Conservation (phyloP, 768 basidiomycete genomes). For the Xanthoconium stramineum region DNA sequence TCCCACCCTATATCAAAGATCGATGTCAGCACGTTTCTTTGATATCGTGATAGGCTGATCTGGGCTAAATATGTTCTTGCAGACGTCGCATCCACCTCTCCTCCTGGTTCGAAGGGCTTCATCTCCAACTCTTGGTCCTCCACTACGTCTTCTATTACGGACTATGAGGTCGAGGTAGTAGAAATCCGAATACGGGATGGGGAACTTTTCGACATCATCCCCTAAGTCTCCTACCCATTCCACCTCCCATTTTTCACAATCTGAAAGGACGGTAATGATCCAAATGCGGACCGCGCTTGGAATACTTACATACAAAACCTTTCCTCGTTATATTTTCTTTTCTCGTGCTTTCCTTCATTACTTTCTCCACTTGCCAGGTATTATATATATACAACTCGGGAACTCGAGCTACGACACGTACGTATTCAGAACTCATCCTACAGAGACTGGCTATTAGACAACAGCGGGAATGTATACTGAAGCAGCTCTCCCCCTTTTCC, state of each 20-base stretch:
- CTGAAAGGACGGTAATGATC: slow-evolving; percentile 13
- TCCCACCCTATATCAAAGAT: slow-evolving; percentile 88
- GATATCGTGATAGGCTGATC: slow-evolving; percentile 11
- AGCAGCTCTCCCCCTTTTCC: neutral
- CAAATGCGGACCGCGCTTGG: slow-evolving; percentile 10
- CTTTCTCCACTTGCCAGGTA: neutral
- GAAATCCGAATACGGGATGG: slow-evolving; percentile 82
- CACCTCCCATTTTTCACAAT: neutral
- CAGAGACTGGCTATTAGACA: slow-evolving; percentile 7
- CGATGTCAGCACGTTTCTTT: slow-evolving; percentile 59
- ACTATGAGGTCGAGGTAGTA: slow-evolving; percentile 84
- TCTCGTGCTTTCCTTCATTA: slow-evolving; percentile 16
- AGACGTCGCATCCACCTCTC: slow-evolving; percentile 85
- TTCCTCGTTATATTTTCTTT: neutral
- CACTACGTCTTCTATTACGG: slow-evolving; percentile 60
- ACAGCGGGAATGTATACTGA: slow-evolving; percentile 11
- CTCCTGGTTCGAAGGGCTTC: slow-evolving; percentile 65
- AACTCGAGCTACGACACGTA: slow-evolving; percentile 6
- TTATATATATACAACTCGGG: slow-evolving; percentile 6
- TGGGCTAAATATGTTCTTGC: neutral
- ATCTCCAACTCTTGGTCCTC: slow-evolving; percentile 68
- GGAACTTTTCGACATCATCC: slow-evolving; percentile 76
- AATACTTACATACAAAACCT: slow-evolving; percentile 11
- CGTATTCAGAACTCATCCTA: neutral
- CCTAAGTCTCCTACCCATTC: slow-evolving; percentile 28